phyloP scores from a whole-genome alignment of 257 asterid genomes.

The Lantana camara region DNA sequence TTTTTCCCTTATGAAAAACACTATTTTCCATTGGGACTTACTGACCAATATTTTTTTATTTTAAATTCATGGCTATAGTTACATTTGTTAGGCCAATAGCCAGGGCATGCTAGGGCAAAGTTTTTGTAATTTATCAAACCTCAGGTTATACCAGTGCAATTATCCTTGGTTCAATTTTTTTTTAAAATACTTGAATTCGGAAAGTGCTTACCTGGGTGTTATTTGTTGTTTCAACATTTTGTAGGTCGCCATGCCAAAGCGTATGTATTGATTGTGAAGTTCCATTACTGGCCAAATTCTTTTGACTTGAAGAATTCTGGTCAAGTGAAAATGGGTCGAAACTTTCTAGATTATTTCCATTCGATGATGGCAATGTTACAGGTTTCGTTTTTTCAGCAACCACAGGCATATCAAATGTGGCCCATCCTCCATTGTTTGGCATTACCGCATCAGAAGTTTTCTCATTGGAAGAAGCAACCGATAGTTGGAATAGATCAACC shows the following conservation, averaged over 20 bases:
- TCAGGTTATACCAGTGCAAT: no score
- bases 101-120: no score
- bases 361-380: slow-evolving; percentile 41
- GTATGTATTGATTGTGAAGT: slow-evolving; percentile 33
- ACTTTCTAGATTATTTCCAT: slow-evolving; percentile 33
- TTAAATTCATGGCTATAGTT: no score
- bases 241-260: slow-evolving; percentile 38
- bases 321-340: slow-evolving; percentile 40
- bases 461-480: slow-evolving; percentile 34
- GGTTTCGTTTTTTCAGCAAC: slow-evolving; percentile 35
- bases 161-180: no score
- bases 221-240: slow-evolving; percentile 35
- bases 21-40: no score
- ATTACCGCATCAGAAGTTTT: slow-evolving; percentile 30
- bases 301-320: slow-evolving; percentile 36
- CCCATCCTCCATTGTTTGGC: slow-evolving; percentile 46
- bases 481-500: slow-evolving; percentile 49
- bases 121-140: no score
- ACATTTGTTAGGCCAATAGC: no score
- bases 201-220: slow-evolving; percentile 39
- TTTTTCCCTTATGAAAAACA: no score
- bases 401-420: slow-evolving; percentile 35
- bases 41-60: no score
- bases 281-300: slow-evolving; percentile 26
- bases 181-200: no score